These are phyloP conservation scores for Bacterosira constricta DNA, from an alignment of 108 stramenopile species.

Conservation along the genomic window DNA sequence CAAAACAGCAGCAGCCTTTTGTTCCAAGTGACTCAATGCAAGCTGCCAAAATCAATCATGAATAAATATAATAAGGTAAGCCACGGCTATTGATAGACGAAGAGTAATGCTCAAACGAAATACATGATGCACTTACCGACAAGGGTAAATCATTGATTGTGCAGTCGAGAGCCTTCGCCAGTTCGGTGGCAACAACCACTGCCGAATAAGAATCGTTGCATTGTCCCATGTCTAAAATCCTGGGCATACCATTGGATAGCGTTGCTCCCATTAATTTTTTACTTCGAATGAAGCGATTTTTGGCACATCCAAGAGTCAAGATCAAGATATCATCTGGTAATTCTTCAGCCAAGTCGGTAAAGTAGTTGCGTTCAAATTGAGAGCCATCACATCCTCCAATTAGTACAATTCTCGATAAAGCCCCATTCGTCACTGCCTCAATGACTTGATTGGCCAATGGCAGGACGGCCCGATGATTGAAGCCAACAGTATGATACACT, in stretches of 20 bases:
- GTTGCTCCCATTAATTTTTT: slow-evolving; percentile 55
- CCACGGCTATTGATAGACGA: neutral
- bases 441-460: slow-evolving; percentile 75
- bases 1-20: slow-evolving; percentile 88
- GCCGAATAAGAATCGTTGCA: slow-evolving; percentile 87
- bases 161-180: slow-evolving; percentile 76
- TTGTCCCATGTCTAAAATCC: slow-evolving; percentile 88
- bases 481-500: slow-evolving; percentile 70
- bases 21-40: slow-evolving; percentile 71
- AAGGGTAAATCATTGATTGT: slow-evolving; percentile 82
- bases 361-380: slow-evolving; percentile 75
- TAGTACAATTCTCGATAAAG: slow-evolving; percentile 72
- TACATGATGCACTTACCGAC: slow-evolving; percentile 13
- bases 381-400: slow-evolving; percentile 89
- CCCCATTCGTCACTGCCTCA: slow-evolving; percentile 66
- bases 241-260: slow-evolving; percentile 73
- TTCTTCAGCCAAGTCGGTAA: slow-evolving; percentile 75
- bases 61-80: slow-evolving; percentile 5
- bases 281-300: slow-evolving; percentile 73
- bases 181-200: slow-evolving; percentile 79
- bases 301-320: slow-evolving; percentile 84
- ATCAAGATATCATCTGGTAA: slow-evolving; percentile 74
- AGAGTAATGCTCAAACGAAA: neutral
- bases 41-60: slow-evolving; percentile 12
- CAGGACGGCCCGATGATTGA: slow-evolving; percentile 81